Evolutionary conservation across 495 filamentous ascomycete genomes (phyloP).

Genomic region (Trichoderma orchidacearum): DNA sequence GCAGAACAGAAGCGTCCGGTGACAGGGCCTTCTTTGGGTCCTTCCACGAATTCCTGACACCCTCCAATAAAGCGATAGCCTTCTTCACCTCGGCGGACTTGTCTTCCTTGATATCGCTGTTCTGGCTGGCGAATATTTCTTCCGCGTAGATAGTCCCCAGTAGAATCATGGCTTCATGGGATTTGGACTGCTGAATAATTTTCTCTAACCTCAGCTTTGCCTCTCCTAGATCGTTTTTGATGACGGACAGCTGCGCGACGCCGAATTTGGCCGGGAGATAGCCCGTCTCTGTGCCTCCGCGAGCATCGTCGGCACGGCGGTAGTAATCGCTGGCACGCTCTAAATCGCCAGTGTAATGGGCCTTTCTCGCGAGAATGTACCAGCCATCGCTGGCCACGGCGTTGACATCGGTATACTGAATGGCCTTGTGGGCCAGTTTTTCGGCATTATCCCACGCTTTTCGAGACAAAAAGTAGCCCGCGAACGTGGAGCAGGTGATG

Average conservation of each 20-base stretch:
- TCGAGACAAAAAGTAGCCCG: conserved; percentile 69
- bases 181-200: conserved; percentile 74
- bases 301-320: conserved; percentile 70
- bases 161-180: conserved; percentile 79
- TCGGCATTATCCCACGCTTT: conserved; percentile 70
- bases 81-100: conserved; percentile 71
- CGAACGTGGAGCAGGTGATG: conserved; percentile 79
- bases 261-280: conserved; percentile 91
- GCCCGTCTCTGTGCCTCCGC: conserved; percentile 76
- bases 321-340: conserved; percentile 70
- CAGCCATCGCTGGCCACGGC: conserved; percentile 91
- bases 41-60: conserved; percentile 82
- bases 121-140: conserved; percentile 73
- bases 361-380: conserved; percentile 84
- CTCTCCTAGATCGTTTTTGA: conserved; percentile 72
- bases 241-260: conserved; percentile 70
- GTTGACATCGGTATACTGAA: conserved; percentile 89
- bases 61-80: conserved; percentile 68
- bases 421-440: conserved; percentile 76
- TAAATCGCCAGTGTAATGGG: conserved; percentile 58
- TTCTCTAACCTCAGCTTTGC: conserved; percentile 92
- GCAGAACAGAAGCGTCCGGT: conserved; percentile 74
- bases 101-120: conserved; percentile 65
- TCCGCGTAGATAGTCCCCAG: conserved; percentile 85
- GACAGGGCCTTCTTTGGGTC: conserved; percentile 63